Base-by-base conservation (phyloP, 106 monocot species). In the Acorus calamus region DNA sequence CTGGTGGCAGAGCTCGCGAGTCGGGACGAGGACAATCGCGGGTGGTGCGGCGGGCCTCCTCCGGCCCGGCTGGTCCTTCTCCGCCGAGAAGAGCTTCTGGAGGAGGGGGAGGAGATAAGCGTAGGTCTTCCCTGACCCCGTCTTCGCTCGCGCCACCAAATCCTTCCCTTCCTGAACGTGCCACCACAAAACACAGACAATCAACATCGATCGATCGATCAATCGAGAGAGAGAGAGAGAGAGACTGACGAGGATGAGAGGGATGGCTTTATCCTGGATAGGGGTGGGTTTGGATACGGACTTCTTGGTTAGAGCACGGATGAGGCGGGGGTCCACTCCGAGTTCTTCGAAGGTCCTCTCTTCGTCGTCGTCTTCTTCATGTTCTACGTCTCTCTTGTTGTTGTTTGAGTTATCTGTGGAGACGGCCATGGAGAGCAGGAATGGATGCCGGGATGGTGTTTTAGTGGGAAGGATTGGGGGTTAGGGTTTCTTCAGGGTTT, bases 61-160 rank as follows among this genome's bases (percentile, higher is more conserved):
- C 10, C 64, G 52, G 6, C 66, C 64, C 8, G 42, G 69, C 52
- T 81, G 28, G 28, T 28, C 28, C 28, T 28, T 28, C 28, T 28
- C 28, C 28, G 28, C 83, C 0, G 79, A 57, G 62, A 86, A 81
- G 2, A 93, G 72, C 58, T 81, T 93, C 64, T 93, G 93, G 11
- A 93, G 78, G 64, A 93, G 46, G 0, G 89, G 93, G n/a, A 89
- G 77, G n/a, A 93, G 80, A 60, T 93, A 93, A 0, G 86, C 83
- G 14, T 83, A 93, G 7, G 89, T 93, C 68, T 89, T 93, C 11
- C 93, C 93, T 3, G 89, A 93, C 4, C 93, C 93, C 8, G 93
- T 93, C 56, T 89, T 83, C 6, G 89, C 93, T 54, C 83, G 52
- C 2, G 89, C 93, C 13, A 93, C 81, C 28, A 93, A 78, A 86